Base-by-base conservation (phyloP, 352 stramenopile genomes). In the Phytophthora pisi region DNA sequence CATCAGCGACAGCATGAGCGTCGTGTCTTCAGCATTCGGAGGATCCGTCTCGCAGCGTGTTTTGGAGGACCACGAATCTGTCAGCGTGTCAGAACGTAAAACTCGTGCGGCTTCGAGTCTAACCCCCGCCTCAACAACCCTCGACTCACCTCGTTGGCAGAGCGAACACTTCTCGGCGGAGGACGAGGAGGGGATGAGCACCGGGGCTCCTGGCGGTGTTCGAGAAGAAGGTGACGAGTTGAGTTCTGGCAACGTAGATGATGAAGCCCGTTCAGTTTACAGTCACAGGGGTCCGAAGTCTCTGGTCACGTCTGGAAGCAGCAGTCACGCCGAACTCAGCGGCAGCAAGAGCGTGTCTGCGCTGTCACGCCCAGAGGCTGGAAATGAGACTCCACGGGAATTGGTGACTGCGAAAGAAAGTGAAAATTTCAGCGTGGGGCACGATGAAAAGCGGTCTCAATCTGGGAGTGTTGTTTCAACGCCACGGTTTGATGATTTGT, bases 401-500 rank as follows among this genome's bases (percentile, higher is more conserved):
- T 53, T 78, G 11, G 40, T 49, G 13, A 52, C 20, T 5, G 34
- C 59, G 20, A 60, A 58, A 11, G 65, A 67, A 28, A 68, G 51
- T 45, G 60, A 72, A 36, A 40, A 7, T 68, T 38, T 30, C 30
- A 34, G 38, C 47, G 8, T 20, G 28, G 16, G 26, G 11, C 47
- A 59, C 8, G 51, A 59, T 30, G 65, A 74, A 16, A 74, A 74
- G 15, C 66, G 65, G 20, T 66, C 65, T 40, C 46, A 56, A 46
- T 28, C 52, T 31, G 57, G 18, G 8, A 75, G 49, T 65, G 46
- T 50, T 13, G 46, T 42, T 46, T 69, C 68, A 40, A 65, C 53
- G 4, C 57, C 60, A 45, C 57, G 49, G 0, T 53, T 46, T 30
- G 64, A 74, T 42, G 69, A 85, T 61, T 65, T 81, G 16, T 75